These are phyloP conservation scores for Quercus phellos DNA, from an alignment of 331 rosid genomes.

Conservation along the genomic window DNA sequence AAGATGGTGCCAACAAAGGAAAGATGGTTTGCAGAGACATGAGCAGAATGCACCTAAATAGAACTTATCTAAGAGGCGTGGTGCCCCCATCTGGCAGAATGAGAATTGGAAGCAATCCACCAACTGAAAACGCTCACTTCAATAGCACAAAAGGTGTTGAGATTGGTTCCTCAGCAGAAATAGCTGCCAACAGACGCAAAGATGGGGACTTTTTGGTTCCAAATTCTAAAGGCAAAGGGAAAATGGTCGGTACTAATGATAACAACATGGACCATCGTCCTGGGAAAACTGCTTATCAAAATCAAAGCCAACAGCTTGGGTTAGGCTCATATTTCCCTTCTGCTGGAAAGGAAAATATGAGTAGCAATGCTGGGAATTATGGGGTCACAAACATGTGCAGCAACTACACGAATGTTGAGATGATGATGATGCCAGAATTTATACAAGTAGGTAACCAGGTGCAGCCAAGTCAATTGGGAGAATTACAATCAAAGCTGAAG, in stretches of 20 bases:
- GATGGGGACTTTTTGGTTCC: too few species aligned
- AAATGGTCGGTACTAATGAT: not conserved
- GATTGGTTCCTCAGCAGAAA: not conserved
- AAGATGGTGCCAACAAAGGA: not conserved
- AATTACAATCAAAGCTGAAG: constrained; percentile 11
- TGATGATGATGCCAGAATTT: not conserved
- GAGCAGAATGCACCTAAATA: not conserved
- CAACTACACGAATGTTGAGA: constrained; percentile 13
- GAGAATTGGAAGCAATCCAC: not conserved
- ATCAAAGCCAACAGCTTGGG: not conserved
- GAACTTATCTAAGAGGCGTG: constrained; percentile 6
- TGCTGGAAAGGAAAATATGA: constrained; percentile 7
- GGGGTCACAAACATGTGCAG: not conserved
- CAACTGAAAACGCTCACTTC: not conserved
- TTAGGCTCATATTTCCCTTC: constrained; percentile 19
- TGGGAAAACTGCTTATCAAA: not conserved
- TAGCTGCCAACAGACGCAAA: not conserved
- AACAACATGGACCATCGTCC: not conserved
- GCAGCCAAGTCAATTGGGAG: constrained; percentile 10
- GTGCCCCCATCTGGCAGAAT: not conserved
- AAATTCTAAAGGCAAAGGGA: not conserved
- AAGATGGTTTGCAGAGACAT: not conserved
- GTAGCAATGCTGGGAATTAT: not conserved
- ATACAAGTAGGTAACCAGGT: not conserved
- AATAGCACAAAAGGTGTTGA: not conserved